Evolutionary conservation across 495 filamentous ascomycete genomes (phyloP), one percentile per base, ranked within the genome.

Genomic region (Eremomyces bilateralis): DNA sequence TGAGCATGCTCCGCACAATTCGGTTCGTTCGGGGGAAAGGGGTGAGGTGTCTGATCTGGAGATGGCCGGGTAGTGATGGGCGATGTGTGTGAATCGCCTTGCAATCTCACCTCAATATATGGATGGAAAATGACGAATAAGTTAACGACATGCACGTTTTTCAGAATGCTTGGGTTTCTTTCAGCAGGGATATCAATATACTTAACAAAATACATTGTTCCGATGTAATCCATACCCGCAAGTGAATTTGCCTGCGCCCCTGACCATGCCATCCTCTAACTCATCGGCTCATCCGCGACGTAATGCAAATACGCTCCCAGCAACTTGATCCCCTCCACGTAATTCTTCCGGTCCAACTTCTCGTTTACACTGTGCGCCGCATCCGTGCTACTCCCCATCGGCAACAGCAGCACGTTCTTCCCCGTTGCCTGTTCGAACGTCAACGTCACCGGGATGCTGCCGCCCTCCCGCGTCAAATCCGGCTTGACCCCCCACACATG

Each of bases 381-480:
- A 61, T 99, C 88, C 15, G 88, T 95, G 6, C 76, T 82, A 56
- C 77, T 90, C 15, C 88, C 88, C 85, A 99, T 94, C 5, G 88
- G 88, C 36, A 99, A 54, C 37, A 99, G 62, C 38, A 99, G 56
- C 27, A 95, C 84, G 52, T 94, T 99, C 70, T 99, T 99, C 41
- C 81, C 80, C n/a, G 84, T 93, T 15, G 84, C 81, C 60, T 95
- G 71, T 62, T 99, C 85, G 50, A 99, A 95, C 4, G 82, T 94
- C 51, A 99, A 59, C 6, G 88, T 95, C 21, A 99, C 79, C 0
- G 88, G 88, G 47, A 97, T 97, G 55, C 80, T 83, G 33, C 88
- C 88, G 54, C 88, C 88, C 59, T 99, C 88, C 30, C 88, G 68
- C 21, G 88, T 99, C 61, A 95, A 71, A 58, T 99, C 88, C 15